phyloP scores from a whole-genome alignment of 2,329 filamentous ascomycete species.

The Arthrobotrys sphaeroides region DNA sequence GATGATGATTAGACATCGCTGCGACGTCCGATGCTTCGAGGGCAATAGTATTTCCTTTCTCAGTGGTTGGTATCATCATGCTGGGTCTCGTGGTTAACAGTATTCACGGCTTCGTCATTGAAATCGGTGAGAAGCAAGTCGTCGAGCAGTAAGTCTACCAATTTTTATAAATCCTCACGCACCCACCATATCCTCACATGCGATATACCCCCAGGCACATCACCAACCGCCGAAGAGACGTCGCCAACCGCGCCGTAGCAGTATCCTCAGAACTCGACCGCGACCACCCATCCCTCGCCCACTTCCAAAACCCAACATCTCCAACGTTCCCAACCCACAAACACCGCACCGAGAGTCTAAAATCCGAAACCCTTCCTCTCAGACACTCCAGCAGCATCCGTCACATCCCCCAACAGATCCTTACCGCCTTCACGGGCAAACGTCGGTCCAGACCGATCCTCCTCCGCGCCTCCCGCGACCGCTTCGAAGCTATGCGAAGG shows the following conservation, averaged over 20 bases:
- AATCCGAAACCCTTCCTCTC: background rate
- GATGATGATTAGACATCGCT: slow-evolving; percentile 37
- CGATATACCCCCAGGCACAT: slow-evolving; percentile 18
- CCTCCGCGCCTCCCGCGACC: slow-evolving; percentile 46
- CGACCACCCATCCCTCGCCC: slow-evolving; percentile 28
- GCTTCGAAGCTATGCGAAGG: slow-evolving; percentile 79
- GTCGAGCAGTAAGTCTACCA: slow-evolving; percentile 20
- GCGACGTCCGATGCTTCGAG: slow-evolving; percentile 64
- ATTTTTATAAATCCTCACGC: background rate
- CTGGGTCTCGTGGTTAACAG: slow-evolving; percentile 84
- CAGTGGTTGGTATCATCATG: slow-evolving; percentile 83
- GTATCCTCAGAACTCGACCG: slow-evolving; percentile 37
- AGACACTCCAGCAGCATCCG: slow-evolving; percentile 24
- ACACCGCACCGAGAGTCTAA: background rate
- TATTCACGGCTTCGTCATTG: slow-evolving; percentile 68
- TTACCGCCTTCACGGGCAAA: slow-evolving; percentile 15
- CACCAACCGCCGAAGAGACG: slow-evolving; percentile 26
- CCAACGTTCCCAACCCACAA: background rate
- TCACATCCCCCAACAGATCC: slow-evolving; percentile 14
- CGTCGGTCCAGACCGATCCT: slow-evolving; percentile 34
- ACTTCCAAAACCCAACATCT: slow-evolving; percentile 1
- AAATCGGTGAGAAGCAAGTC: slow-evolving; percentile 55
- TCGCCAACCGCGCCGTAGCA: slow-evolving; percentile 43
- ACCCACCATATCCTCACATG: background rate
- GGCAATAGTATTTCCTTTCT: slow-evolving; percentile 83